Evolutionary conservation across 164 flowering plant species (phyloP), one percentile per base, ranked within the genome.

Genomic region (Vitis rupestris): DNA sequence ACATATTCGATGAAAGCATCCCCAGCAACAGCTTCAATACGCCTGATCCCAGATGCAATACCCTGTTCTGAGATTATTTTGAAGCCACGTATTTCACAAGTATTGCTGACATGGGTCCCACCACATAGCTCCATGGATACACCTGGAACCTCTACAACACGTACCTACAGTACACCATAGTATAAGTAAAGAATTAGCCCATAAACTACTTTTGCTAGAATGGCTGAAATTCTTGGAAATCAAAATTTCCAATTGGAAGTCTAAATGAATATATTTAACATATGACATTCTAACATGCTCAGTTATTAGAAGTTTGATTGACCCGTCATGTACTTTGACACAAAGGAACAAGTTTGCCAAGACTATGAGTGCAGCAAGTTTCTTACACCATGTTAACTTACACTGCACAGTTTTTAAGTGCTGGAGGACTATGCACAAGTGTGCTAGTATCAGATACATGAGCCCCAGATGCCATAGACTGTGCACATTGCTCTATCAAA

Each of bases 61-160:
- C 97, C 99, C 73, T 95, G 98, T 76, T 95, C 99, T 37, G 96
- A 88, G 53, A 95, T 85, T 69, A 93, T 85, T 69, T 88, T 93
- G 84, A 95, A 91, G 31, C 93, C 99, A 13, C 96, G 90, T 74
- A 93, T 83, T 76, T 95, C 99, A 66, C 86, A 78, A 65, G 98
- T 93, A 76, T 84, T 95, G 68, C 64, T 71, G 63, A 93, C 97
- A 86, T 93, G 99, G 61, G 99, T 95, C 60, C 99, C 98, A 63
- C 98, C 98, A 82, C 98, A 95, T 44, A 95, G 91, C 81, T 95
- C 99, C 96, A 91, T 84, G 2, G 99, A 95, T 31, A 95, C 96
- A 74, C 98, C 93, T 2, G 99, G 98, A 79, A 95, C 99, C 78
- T 91, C 97, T 27, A 95, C 96, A 57, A 95, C 97, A 27, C 98